These are phyloP conservation scores for Fusarium verrucosum DNA, from an alignment of 2,329 filamentous ascomycete species.

Conservation along the genomic window DNA sequence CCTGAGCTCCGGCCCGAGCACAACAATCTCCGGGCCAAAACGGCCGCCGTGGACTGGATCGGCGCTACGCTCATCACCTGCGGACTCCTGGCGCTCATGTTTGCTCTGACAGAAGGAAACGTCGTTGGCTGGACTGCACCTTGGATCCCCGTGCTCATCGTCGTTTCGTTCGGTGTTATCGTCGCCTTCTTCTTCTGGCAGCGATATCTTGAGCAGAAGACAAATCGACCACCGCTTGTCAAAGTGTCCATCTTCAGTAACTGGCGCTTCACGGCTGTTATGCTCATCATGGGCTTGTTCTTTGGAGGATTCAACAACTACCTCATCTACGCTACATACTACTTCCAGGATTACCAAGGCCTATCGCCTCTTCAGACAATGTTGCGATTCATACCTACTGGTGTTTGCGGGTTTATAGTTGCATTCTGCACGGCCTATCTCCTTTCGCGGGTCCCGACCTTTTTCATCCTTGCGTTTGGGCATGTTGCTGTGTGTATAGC, in stretches of 20 bases:
- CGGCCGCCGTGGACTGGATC: conserved; percentile 69
- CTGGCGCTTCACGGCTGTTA: conserved; percentile 67
- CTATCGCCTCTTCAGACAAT: conserved; percentile 72
- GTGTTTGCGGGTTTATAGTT: conserved; percentile 66
- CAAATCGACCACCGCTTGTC: conserved; percentile 64
- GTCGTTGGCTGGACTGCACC: conserved; percentile 72
- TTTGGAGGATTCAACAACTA: conserved; percentile 75
- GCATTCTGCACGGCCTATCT: conserved; percentile 65
- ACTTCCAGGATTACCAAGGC: conserved; percentile 73
- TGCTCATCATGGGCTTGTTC: conserved; percentile 72
- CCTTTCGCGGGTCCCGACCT: conserved; percentile 66
- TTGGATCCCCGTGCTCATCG: conserved; percentile 69
- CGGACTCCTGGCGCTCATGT: conserved; percentile 69
- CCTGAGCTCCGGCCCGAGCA: conserved; percentile 40
- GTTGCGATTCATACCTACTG: conserved; percentile 73
- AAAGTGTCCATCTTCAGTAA: conserved; percentile 72
- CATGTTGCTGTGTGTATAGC: conserved; percentile 64
- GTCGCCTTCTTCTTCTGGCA: conserved; percentile 69
- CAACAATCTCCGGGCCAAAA: conserved; percentile 48
- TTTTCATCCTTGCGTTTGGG: conserved; percentile 66
- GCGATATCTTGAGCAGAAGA: conserved; percentile 50
- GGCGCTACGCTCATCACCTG: conserved; percentile 70
- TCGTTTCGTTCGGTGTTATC: conserved; percentile 65
- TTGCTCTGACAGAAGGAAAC: conserved; percentile 74
- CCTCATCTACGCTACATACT: conserved; percentile 74